These are phyloP conservation scores for Camillea tinctor DNA, from an alignment of 2,329 filamentous ascomycete genomes.

Conservation along the genomic window DNA sequence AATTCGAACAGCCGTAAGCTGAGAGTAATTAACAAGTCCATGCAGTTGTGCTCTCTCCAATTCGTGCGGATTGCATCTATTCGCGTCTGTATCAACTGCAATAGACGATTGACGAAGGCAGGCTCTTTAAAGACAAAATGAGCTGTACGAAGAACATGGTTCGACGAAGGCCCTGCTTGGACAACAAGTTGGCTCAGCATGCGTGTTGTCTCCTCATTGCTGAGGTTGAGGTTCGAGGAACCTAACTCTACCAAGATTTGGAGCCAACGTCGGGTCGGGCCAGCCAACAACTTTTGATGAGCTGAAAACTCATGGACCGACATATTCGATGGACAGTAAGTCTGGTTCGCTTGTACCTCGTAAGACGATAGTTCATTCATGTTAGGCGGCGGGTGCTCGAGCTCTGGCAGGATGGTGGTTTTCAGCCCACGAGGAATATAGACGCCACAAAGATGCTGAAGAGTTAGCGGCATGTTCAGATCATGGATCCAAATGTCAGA, in stretches of 20 bases:
- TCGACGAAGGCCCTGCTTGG: constrained; percentile 51
- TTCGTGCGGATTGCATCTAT: constrained; percentile 49
- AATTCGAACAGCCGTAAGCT: constrained; percentile 38
- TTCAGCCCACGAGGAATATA: constrained; percentile 17
- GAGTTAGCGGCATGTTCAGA: constrained; percentile 21
- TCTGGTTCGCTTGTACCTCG: constrained; percentile 49
- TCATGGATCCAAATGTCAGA: constrained; percentile 27
- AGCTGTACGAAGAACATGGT: constrained; percentile 40
- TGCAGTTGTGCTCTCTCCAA: constrained; percentile 58
- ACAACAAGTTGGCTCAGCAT: constrained; percentile 52
- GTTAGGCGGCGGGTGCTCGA: constrained; percentile 29
- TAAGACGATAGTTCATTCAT: constrained; percentile 51
- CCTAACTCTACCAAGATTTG: constrained; percentile 50
- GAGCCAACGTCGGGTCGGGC: constrained; percentile 48
- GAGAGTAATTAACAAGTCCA: constrained; percentile 57
- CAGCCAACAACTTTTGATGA: constrained; percentile 47
- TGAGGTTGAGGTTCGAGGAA: constrained; percentile 59
- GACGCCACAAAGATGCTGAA: constrained; percentile 29
- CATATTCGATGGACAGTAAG: constrained; percentile 44
- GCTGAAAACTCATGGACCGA: constrained; percentile 54
- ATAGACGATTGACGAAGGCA: constrained; percentile 47
- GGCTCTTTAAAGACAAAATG: constrained; percentile 51
- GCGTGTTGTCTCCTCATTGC: constrained; percentile 47
- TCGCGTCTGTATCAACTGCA: constrained; percentile 43
- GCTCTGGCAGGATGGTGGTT: constrained; percentile 11